phyloP scores from a whole-genome alignment of 2,329 filamentous ascomycete genomes.

The Cordyceps tenuipes region DNA sequence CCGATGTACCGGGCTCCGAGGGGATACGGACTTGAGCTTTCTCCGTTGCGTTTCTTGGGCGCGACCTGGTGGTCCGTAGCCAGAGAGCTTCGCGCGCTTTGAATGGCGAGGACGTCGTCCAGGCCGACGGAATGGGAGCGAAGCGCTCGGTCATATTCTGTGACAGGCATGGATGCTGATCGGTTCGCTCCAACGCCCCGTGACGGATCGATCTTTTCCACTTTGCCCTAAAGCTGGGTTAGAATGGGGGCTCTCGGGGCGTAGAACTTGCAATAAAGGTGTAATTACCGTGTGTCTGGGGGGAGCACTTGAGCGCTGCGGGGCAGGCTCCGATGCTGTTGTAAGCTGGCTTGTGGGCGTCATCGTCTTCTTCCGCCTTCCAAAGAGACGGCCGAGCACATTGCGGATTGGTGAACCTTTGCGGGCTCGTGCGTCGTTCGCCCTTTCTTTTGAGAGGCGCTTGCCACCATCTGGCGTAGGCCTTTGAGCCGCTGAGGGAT shows the following conservation, averaged over 20 bases:
- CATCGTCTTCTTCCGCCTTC: conserved; percentile 43
- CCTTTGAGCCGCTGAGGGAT: neutral
- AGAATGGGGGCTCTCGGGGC: neutral
- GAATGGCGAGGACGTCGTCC: conserved; percentile 45
- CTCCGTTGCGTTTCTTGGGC: conserved; percentile 22
- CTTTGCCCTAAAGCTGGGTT: neutral
- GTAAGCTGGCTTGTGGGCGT: conserved; percentile 21
- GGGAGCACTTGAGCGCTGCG: neutral
- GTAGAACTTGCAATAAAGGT: neutral
- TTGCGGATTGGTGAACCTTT: conserved; percentile 51
- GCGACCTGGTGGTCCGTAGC: conserved; percentile 32
- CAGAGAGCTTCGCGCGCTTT: conserved; percentile 45
- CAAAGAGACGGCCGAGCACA: conserved; percentile 50
- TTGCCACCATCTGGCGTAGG: conserved; percentile 25
- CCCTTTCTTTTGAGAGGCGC: conserved; percentile 29
- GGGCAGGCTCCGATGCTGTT: neutral
- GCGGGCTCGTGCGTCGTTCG: conserved; percentile 31
- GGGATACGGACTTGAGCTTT: conserved; percentile 15
- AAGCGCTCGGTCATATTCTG: conserved; percentile 51
- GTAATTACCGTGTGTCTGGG: conserved; percentile 13
- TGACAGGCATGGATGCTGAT: conserved; percentile 50
- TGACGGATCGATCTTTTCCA: neutral
- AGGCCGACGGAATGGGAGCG: conserved; percentile 54
- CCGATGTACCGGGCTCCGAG: conserved; percentile 17
- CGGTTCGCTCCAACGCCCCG: conserved; percentile 30